These are phyloP conservation scores for Pneumocystis carinii DNA, from an alignment of 1,139 yeast genomes.

Conservation along the genomic window DNA sequence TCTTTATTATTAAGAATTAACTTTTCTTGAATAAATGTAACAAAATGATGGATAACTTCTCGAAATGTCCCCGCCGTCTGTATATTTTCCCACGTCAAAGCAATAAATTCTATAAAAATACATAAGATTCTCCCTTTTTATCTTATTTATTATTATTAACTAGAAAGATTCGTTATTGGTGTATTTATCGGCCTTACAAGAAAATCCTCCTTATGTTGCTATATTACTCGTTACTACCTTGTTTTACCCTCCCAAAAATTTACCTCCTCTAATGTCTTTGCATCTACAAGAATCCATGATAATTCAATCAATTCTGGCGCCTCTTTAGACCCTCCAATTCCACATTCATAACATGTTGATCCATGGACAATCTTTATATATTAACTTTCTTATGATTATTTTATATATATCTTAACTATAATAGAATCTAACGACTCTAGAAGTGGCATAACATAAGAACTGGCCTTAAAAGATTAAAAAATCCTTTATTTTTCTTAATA, in stretches of 20 bases:
- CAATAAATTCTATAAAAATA: slow-evolving; percentile 29
- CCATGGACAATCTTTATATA: neutral
- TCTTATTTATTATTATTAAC: slow-evolving; percentile 15
- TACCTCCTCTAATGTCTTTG: slow-evolving; percentile 22
- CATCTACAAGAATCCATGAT: slow-evolving; percentile 44
- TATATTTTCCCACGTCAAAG: slow-evolving; percentile 51
- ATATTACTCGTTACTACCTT: neutral
- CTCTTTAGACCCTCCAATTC: slow-evolving; percentile 45
- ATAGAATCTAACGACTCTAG: slow-evolving; percentile 9
- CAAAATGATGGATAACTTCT: slow-evolving; percentile 45
- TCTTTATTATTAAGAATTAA: slow-evolving; percentile 34
- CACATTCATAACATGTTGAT: slow-evolving; percentile 41
- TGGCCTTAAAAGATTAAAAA: no score
- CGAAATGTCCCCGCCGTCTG: slow-evolving; percentile 36
- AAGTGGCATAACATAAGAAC: neutral
- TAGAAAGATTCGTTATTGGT: slow-evolving; percentile 51
- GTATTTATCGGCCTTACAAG: slow-evolving; percentile 51
- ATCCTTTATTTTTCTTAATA: neutral
- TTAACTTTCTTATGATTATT: slow-evolving; percentile 24
- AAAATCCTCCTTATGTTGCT: slow-evolving; percentile 30
- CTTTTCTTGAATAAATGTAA: slow-evolving; percentile 33
- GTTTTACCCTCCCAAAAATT: neutral
- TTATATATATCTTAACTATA: slow-evolving; percentile 38
- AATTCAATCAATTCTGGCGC: slow-evolving; percentile 51
- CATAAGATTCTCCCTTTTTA: neutral